These are phyloP conservation scores for Podospora anserina DNA, from an alignment of 495 filamentous ascomycete genomes.

Conservation along the genomic window DNA sequence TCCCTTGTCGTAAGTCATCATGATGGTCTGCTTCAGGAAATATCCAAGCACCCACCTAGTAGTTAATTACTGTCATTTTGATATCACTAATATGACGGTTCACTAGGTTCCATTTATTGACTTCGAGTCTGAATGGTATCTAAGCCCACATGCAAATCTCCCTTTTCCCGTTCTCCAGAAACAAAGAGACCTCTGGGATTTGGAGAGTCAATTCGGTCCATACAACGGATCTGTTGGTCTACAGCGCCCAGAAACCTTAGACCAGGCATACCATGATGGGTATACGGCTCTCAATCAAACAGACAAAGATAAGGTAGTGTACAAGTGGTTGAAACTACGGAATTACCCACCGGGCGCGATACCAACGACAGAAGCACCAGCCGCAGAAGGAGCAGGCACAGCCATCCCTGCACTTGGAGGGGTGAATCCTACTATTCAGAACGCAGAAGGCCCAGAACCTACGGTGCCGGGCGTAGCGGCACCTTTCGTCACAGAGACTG, in stretches of 20 bases:
- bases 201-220: neutral
- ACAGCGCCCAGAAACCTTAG: neutral
- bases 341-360: neutral
- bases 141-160: neutral
- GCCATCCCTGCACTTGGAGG: no score
- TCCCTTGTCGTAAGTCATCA: neutral
- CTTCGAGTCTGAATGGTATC: neutral
- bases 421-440: no score
- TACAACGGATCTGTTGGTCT: neutral
- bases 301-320: neutral
- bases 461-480: no score
- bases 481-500: no score
- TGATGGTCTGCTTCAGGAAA: neutral
- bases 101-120: slow-evolving; percentile 3
- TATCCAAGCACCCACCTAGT: neutral
- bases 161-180: neutral
- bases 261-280: neutral
- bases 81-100: neutral
- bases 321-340: neutral
- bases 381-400: no score
- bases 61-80: neutral
- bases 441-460: no score
- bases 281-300: neutral
- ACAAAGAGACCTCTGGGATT: neutral
- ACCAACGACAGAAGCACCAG: no score